Conservation (phyloP, 257 asterid genomes). For the Lycium ferocissimum region DNA sequence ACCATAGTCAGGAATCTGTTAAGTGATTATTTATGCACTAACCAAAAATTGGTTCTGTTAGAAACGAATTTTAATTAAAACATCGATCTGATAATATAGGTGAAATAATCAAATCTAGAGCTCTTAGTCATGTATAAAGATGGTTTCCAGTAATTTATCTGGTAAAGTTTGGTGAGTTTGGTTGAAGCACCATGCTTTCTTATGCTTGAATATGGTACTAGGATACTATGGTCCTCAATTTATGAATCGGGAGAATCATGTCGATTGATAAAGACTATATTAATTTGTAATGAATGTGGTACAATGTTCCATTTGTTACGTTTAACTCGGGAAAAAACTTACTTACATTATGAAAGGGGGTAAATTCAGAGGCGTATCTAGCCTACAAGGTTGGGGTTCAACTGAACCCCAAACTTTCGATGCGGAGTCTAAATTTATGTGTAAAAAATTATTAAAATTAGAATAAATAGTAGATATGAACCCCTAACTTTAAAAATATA, state of each 20-base stretch:
- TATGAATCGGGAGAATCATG: background rate
- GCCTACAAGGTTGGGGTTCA: too few species aligned
- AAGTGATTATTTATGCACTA: background rate
- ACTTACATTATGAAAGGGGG: background rate
- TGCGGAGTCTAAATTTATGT: too few species aligned
- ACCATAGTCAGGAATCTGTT: background rate
- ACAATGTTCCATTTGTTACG: background rate
- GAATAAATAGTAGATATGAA: too few species aligned
- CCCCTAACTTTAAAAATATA: too few species aligned
- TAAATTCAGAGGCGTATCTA: too few species aligned
- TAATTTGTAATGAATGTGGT: background rate
- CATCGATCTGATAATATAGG: too few species aligned
- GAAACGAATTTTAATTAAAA: background rate
- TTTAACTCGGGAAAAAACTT: background rate
- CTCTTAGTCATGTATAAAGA: background rate
- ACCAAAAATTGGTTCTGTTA: background rate
- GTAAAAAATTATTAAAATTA: too few species aligned
- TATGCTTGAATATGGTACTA: background rate
- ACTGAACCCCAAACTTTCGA: too few species aligned
- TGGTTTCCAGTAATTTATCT: background rate
- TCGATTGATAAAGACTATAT: background rate
- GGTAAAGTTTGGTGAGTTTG: background rate
- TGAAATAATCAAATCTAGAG: background rate
- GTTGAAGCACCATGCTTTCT: background rate
- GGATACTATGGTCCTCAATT: background rate